Percentiles rank a stretch among this genome's conserved stretches.
These are phyloP conservation scores for Phytophthora constricta DNA, from an alignment of 352 stramenopile species.

Conservation along the genomic window DNA sequence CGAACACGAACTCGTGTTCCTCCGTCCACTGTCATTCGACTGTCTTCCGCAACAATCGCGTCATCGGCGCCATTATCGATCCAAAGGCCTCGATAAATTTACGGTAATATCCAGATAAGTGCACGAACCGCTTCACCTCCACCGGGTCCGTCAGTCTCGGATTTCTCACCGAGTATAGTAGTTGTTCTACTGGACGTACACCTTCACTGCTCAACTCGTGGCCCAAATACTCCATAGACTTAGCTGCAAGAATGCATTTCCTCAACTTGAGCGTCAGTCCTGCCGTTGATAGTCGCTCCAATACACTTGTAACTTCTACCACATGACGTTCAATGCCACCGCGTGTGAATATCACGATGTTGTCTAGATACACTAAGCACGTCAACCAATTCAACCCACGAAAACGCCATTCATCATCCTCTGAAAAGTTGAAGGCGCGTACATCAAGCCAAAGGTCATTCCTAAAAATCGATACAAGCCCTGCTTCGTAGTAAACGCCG, in stretches of 20 bases:
- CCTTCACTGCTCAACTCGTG: constrained; percentile 15
- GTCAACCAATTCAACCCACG: too few relatives aligned
- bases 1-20: constrained; percentile 20
- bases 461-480: too few relatives aligned
- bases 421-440: too few relatives aligned
- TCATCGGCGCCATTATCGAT: constrained; percentile 15
- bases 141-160: background rate
- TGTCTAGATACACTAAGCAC: too few relatives aligned
- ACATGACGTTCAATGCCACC: too few relatives aligned
- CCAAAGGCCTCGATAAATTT: constrained; percentile 29
- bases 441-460: too few relatives aligned
- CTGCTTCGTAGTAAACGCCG: too few relatives aligned
- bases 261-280: too few relatives aligned
- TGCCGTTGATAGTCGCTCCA: too few relatives aligned
- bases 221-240: constrained; percentile 27
- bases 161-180: background rate
- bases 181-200: background rate
- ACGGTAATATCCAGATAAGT: background rate
- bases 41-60: constrained; percentile 23
- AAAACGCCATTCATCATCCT: too few relatives aligned
- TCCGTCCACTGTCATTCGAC: constrained; percentile 23
- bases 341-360: too few relatives aligned
- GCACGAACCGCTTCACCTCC: background rate
- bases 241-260: constrained; percentile 17
- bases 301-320: too few relatives aligned